A percentile compares a stretch with the other conserved stretches of the same genome.
Evolutionary conservation across 225 moss, liverwort and hornwort species (phyloP).

Genomic region (Ulota crispa): DNA sequence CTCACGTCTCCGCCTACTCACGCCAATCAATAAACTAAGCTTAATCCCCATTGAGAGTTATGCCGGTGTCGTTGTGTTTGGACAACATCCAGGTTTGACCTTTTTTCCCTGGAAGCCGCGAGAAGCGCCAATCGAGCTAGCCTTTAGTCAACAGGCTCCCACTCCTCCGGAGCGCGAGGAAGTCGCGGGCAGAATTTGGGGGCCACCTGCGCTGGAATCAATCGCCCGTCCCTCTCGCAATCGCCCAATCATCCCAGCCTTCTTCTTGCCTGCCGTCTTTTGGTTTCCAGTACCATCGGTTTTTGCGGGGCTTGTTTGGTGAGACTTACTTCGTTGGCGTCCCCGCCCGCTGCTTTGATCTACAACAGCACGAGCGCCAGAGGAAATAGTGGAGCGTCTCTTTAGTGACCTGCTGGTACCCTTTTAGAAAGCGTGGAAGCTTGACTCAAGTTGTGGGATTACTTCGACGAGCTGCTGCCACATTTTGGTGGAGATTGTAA

Average conservation of each 20-base stretch:
- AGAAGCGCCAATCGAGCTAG: no score
- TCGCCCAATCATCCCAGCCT: not conserved
- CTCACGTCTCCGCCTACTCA: not conserved
- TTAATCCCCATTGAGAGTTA: not conserved
- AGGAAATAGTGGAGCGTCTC: not conserved
- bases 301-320: not conserved
- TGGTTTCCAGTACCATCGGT: not conserved
- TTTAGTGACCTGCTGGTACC: not conserved
- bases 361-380: not conserved
- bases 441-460: not conserved
- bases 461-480: not conserved
- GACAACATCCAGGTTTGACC: not conserved
- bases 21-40: not conserved
- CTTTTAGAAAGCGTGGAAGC: not conserved
- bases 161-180: slow-evolving; percentile 12
- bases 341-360: no score
- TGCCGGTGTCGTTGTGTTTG: not conserved
- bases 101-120: not conserved
- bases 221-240: not conserved
- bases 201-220: not conserved
- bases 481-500: slow-evolving; percentile 14
- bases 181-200: not conserved
- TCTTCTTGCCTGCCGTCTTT: not conserved
- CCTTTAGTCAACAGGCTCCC: not conserved
- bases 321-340: not conserved